These are phyloP conservation scores for Coemansia reversa DNA, from an alignment of 192 early-diverging fungal genomes.

Conservation along the genomic window DNA sequence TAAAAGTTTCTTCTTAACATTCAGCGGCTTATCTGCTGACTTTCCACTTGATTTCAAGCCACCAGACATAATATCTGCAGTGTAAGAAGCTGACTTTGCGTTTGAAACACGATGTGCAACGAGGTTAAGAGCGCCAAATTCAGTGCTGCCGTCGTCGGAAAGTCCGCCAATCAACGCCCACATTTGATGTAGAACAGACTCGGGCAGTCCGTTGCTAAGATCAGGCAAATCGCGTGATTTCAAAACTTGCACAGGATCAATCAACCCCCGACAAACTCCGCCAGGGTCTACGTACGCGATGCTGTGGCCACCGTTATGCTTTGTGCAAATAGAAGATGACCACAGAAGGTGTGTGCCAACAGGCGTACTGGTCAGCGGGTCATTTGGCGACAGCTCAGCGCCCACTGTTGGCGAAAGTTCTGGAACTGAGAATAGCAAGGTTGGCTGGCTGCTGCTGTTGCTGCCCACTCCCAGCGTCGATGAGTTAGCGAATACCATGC, in stretches of 20 bases:
- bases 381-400: slow-evolving; percentile 19
- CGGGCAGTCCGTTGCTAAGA: slow-evolving; percentile 27
- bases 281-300: neutral
- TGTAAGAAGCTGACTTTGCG: no score
- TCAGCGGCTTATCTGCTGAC: no score
- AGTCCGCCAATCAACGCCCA: slow-evolving; percentile 25
- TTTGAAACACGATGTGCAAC: neutral
- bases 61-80: neutral
- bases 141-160: neutral
- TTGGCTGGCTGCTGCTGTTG: no score
- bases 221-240: slow-evolving; percentile 30
- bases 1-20: no score
- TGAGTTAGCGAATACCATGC: no score
- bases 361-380: slow-evolving; percentile 16
- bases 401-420: slow-evolving; percentile 14
- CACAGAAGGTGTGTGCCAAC: neutral
- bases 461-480: neutral
- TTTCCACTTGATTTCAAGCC: neutral
- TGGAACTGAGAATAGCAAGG: slow-evolving; percentile 22
- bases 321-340: neutral
- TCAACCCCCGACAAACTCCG: neutral
- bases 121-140: neutral
- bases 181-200: slow-evolving; percentile 29
- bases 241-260: slow-evolving; percentile 38
- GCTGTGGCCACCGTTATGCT: neutral